Evolutionary conservation across 345 rosid genomes (phyloP).

Genomic region (Anastatica hierochuntica): DNA sequence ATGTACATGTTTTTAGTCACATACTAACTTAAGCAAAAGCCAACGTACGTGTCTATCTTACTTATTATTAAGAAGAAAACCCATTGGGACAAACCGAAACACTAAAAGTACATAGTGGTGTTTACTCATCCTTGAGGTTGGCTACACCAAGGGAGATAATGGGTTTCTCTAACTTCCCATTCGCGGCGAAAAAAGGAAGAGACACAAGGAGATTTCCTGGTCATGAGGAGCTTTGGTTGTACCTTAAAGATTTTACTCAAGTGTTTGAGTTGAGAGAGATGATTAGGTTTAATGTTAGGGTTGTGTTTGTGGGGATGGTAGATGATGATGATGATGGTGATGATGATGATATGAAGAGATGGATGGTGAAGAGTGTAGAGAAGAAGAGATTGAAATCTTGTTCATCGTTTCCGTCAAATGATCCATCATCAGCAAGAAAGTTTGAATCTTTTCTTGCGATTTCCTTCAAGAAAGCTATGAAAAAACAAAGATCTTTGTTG

Average conservation of each 20-base stretch:
- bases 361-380: slow-evolving; percentile 60
- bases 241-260: slow-evolving; percentile 61
- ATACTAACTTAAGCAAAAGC: slow-evolving; percentile 81
- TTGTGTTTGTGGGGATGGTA: slow-evolving; percentile 48
- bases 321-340: slow-evolving; percentile 32
- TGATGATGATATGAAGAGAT: slow-evolving; percentile 42
- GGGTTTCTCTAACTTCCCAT: slow-evolving; percentile 86
- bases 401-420: too few species aligned
- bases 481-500: too few species aligned
- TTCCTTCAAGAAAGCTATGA: too few species aligned
- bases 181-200: slow-evolving; percentile 46
- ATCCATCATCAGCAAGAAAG: too few species aligned
- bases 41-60: slow-evolving; percentile 81
- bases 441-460: too few species aligned
- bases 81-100: slow-evolving; percentile 33
- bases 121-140: slow-evolving; percentile 63
- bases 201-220: slow-evolving; percentile 79
- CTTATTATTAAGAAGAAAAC: slow-evolving; percentile 47
- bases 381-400: too few species aligned
- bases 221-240: slow-evolving; percentile 65
- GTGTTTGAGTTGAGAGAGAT: slow-evolving; percentile 53
- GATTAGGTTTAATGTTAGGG: slow-evolving; percentile 68
- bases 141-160: slow-evolving; percentile 66
- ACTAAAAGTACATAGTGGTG: slow-evolving; percentile 61
- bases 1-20: too few species aligned